phyloP scores from a whole-genome alignment of 2,329 filamentous ascomycete species.

The Rutstroemia sp. region DNA sequence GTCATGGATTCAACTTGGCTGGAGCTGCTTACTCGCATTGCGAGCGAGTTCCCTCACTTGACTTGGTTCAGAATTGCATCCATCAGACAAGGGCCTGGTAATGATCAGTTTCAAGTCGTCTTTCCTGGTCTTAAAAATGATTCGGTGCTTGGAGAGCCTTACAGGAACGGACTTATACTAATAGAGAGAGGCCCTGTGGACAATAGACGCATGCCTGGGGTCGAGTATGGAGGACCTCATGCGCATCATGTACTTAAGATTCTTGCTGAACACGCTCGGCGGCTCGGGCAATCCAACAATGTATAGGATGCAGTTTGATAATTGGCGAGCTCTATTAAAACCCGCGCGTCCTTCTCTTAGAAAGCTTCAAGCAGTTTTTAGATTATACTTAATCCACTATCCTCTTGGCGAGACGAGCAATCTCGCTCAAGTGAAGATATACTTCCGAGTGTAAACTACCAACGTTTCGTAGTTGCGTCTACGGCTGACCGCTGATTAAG shows the following conservation, averaged over 20 bases:
- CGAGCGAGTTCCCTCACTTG: constrained; percentile 6
- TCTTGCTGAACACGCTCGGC: neutral
- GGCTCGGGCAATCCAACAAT: neutral
- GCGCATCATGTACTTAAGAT: constrained; percentile 8
- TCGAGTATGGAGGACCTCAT: constrained; percentile 5
- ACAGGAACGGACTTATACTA: constrained; percentile 8
- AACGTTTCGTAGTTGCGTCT: no score
- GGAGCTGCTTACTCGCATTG: constrained; percentile 8
- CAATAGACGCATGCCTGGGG: constrained; percentile 6
- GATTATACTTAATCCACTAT: no score
- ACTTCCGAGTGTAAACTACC: no score
- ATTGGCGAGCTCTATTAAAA: no score
- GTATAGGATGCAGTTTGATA: no score
- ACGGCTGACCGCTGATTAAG: no score
- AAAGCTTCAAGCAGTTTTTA: no score
- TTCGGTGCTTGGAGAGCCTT: constrained; percentile 5
- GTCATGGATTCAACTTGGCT: constrained; percentile 7
- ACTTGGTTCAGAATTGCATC: constrained; percentile 7
- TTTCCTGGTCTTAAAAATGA: constrained; percentile 7
- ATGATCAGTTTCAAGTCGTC: neutral
- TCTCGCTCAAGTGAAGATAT: no score
- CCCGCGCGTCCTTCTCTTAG: no score
- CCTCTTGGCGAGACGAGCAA: no score
- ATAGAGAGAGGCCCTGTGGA: constrained; percentile 2
- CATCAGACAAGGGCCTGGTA: constrained; percentile 3